phyloP scores from a whole-genome alignment of 2,329 filamentous ascomycete species.

The Clarireedia sp. region DNA sequence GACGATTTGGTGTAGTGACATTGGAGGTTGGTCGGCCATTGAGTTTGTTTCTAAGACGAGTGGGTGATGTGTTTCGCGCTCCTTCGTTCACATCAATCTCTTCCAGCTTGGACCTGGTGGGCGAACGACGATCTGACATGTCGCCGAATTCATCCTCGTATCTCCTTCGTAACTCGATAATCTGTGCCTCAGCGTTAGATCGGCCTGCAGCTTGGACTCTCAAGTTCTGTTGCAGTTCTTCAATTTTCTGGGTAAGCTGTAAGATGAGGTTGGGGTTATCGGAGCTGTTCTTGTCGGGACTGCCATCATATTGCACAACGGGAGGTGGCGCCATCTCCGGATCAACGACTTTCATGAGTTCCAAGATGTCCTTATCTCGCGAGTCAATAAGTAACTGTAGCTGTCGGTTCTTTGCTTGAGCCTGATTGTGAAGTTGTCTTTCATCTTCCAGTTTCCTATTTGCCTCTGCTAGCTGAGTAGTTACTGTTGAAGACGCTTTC shows the following conservation, averaged over 20 bases:
- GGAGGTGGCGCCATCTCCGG: conserved; percentile 44
- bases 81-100: conserved; percentile 82
- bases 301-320: conserved; percentile 47
- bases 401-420: conserved; percentile 76
- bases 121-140: conserved; percentile 51
- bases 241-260: conserved; percentile 77
- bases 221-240: conserved; percentile 81
- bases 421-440: conserved; percentile 73
- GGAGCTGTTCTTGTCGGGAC: conserved; percentile 51
- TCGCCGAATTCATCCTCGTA: conserved; percentile 65
- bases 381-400: conserved; percentile 73
- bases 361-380: conserved; percentile 71
- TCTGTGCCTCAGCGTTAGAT: conserved; percentile 71
- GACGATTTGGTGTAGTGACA: conserved; percentile 68
- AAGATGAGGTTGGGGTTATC: conserved; percentile 56
- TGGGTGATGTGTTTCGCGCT: conserved; percentile 65
- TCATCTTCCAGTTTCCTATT: conserved; percentile 89
- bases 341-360: conserved; percentile 80
- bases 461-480: conserved; percentile 76
- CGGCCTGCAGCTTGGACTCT: conserved; percentile 76
- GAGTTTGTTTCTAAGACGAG: conserved; percentile 50
- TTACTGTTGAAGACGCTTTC: conserved; percentile 72
- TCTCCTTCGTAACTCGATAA: conserved; percentile 67
- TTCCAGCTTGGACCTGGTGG: conserved; percentile 67
- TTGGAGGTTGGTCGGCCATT: conserved; percentile 59